A percentile compares a stretch with the other conserved stretches of the same genome.
These are phyloP conservation scores for Populus hybrid DNA, from an alignment of 441 rosid genomes.

Conservation along the genomic window DNA sequence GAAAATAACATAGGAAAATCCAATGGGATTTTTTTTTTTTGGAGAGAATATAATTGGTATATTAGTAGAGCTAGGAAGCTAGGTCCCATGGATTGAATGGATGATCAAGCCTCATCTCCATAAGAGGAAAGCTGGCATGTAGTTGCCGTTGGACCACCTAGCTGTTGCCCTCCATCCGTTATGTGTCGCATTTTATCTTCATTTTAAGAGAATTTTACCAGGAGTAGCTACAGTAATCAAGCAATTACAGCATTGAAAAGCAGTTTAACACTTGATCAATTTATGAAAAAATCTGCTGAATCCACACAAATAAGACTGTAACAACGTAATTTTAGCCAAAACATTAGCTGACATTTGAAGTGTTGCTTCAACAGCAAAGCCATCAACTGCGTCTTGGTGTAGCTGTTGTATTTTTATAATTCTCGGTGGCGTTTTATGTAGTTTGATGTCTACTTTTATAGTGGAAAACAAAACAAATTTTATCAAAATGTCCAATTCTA, in stretches of 20 bases:
- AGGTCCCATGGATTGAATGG: conserved; percentile 14
- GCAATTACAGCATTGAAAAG: not conserved
- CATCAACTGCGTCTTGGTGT: too few species aligned
- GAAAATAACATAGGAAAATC: not conserved
- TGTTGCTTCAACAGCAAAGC: too few species aligned
- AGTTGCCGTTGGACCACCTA: conserved; percentile 15
- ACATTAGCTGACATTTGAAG: too few species aligned
- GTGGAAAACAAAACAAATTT: too few species aligned
- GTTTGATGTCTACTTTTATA: too few species aligned
- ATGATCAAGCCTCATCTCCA: conserved; percentile 12
- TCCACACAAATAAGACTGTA: too few species aligned
- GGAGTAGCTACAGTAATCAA: not conserved
- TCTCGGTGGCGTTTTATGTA: too few species aligned
- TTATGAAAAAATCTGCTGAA: too few species aligned
- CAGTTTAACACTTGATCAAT: too few species aligned
- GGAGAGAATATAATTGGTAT: not conserved
- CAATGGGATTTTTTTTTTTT: not conserved
- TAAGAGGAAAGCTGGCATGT: conserved; percentile 12
- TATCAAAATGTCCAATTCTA: too few species aligned
- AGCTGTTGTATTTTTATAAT: too few species aligned
- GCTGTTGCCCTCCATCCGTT: not conserved
- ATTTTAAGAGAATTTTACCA: not conserved
- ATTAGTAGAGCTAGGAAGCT: conserved; percentile 1
- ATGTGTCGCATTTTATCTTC: not conserved
- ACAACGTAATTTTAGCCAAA: too few species aligned